phyloP scores from a whole-genome alignment of 345 rosid species.

The Pistacia integerrima region DNA sequence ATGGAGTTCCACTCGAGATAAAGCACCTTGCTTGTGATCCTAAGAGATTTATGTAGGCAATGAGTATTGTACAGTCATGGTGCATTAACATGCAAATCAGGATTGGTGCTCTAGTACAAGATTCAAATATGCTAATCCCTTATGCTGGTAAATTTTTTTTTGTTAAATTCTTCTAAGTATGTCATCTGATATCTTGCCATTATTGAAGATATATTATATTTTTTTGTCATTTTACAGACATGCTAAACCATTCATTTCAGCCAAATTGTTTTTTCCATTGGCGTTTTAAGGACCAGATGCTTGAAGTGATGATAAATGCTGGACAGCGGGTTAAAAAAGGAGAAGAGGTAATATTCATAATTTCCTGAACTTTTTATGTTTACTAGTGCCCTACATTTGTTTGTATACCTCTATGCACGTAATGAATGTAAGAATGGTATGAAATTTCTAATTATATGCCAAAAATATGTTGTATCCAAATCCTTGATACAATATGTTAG shows the following conservation, averaged over 20 bases:
- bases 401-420: background rate
- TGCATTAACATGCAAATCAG: constrained; percentile 80
- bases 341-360: constrained; percentile 62
- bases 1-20: constrained; percentile 80
- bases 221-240: constrained; percentile 52
- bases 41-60: constrained; percentile 86
- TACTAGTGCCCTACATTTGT: constrained; percentile 11
- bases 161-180: background rate
- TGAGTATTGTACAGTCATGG: constrained; percentile 78
- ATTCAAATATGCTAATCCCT: constrained; percentile 77
- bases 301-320: constrained; percentile 96
- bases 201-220: background rate
- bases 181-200: background rate
- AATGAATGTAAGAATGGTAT: background rate
- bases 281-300: constrained; percentile 95
- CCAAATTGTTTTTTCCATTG: constrained; percentile 96
- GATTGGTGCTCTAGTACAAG: constrained; percentile 81
- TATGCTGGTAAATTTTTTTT: constrained; percentile 69
- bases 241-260: constrained; percentile 83
- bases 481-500: background rate
- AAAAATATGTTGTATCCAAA: background rate
- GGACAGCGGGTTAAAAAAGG: constrained; percentile 78
- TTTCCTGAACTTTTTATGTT: constrained; percentile 17
- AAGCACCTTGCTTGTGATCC: constrained; percentile 84
- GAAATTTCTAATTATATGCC: background rate